A percentile compares a stretch with the other conserved stretches of the same genome.
Conservation (phyloP, 2,329 filamentous ascomycete species). For the Xylariales sp. region DNA sequence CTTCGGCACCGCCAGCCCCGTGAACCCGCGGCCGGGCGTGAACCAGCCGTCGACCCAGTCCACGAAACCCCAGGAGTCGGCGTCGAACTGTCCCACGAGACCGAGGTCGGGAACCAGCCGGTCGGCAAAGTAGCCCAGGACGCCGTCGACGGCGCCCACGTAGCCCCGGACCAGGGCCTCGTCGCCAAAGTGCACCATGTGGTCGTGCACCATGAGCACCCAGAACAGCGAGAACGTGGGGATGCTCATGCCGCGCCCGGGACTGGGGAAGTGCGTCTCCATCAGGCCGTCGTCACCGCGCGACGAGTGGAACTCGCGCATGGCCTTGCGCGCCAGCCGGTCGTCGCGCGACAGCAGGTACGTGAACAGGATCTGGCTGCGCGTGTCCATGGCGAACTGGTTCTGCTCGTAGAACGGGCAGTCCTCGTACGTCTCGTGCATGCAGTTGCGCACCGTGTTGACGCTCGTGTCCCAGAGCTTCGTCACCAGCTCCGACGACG, state of each 20-base stretch:
- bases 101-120: constrained; percentile 7
- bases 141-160: constrained; percentile 7
- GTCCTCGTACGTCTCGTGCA: constrained; percentile 29
- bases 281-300: constrained; percentile 22
- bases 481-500: constrained; percentile 3
- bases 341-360: constrained; percentile 28
- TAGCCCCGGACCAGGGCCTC: constrained; percentile 3
- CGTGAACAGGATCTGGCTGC: constrained; percentile 23
- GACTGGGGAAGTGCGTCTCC: constrained; percentile 22
- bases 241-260: constrained; percentile 17
- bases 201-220: constrained; percentile 25
- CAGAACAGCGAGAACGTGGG: constrained; percentile 29
- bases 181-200: constrained; percentile 25
- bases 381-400: constrained; percentile 22
- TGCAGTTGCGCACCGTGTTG: constrained; percentile 27
- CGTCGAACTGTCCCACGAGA: constrained; percentile 15
- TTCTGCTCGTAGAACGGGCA: constrained; percentile 31
- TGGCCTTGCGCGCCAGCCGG: constrained; percentile 24
- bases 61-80: constrained; percentile 26
- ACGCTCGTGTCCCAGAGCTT: constrained; percentile 26
- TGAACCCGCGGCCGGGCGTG: constrained; percentile 8
- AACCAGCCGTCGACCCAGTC: constrained; percentile 28
- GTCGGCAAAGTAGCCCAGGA: constrained; percentile 10
- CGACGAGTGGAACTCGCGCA: constrained; percentile 24
- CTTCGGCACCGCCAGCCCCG: constrained; percentile 6